Evolutionary conservation across 1,284 basidiomycete species (phyloP).

Genomic region (Cutaneotrichosporon spelunceum): DNA sequence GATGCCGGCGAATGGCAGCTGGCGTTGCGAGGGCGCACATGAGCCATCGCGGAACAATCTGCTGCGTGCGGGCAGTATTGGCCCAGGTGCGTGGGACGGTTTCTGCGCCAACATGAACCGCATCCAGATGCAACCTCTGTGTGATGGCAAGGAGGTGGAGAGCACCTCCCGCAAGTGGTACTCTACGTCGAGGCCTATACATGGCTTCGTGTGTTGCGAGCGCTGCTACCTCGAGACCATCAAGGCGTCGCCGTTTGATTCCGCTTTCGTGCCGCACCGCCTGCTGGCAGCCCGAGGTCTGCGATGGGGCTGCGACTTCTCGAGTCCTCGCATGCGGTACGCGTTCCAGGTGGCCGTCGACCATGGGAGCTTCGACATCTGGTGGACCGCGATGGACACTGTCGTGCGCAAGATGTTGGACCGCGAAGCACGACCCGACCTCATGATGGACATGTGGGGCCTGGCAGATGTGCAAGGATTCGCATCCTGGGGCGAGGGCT

Average conservation of each 20-base stretch:
- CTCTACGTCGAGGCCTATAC: not conserved
- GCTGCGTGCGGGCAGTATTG: not conserved
- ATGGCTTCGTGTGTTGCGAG: slow-evolving; percentile 1
- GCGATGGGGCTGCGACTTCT: slow-evolving; percentile 2
- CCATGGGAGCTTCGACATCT: slow-evolving; percentile 1
- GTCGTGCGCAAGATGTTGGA: not conserved
- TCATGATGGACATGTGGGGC: slow-evolving; percentile 3
- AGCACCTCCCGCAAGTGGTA: slow-evolving; percentile 5
- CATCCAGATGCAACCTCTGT: not conserved
- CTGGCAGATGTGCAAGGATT: not conserved
- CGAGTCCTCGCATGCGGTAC: not conserved
- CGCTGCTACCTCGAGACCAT: not conserved
- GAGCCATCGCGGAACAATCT: not conserved
- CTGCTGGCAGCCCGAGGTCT: not conserved
- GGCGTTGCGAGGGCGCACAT: not conserved
- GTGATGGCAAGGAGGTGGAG: not conserved
- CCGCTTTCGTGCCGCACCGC: not conserved
- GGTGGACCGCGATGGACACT: slow-evolving; percentile 3
- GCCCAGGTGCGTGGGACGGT: not conserved
- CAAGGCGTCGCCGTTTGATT: not conserved
- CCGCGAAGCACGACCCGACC: not conserved
- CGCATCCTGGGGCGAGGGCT: not conserved
- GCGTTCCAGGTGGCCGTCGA: not conserved
- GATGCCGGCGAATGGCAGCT: not conserved
- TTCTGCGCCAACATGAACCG: slow-evolving; percentile 3